These are phyloP conservation scores for Typha latifolia DNA, from an alignment of 176 grass and related monocot genomes.

Conservation along the genomic window DNA sequence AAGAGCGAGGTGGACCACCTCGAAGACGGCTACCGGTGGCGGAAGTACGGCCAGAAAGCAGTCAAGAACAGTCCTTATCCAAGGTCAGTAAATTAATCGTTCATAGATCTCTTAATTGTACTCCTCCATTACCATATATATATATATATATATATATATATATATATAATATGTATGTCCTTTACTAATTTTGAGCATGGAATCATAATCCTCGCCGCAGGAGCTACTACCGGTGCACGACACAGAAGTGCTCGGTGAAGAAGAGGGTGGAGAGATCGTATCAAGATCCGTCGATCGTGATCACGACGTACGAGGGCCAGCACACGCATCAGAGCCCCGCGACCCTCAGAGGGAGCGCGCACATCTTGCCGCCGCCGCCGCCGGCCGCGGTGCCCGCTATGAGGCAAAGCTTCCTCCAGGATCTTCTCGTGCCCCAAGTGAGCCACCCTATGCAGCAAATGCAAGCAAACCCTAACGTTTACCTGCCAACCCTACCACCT, in stretches of 20 bases:
- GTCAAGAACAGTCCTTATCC: slow-evolving; percentile 98
- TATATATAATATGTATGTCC: background rate
- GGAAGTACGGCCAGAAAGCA: slow-evolving; percentile 98
- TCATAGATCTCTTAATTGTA: background rate
- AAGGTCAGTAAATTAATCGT: slow-evolving; percentile 32
- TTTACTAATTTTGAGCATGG: background rate
- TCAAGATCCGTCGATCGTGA: slow-evolving; percentile 66
- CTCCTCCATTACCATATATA: background rate
- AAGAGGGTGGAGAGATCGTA: slow-evolving; percentile 92
- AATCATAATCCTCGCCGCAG: slow-evolving; percentile 21
- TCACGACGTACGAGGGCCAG: slow-evolving; percentile 95
- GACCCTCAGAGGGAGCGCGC: slow-evolving; percentile 58
- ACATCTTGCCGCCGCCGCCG: slow-evolving; percentile 47
- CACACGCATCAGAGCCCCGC: slow-evolving; percentile 74
- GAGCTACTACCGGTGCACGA: slow-evolving; percentile 98
- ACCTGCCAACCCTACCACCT: background rate
- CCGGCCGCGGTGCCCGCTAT: background rate
- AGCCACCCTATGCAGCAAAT: background rate
- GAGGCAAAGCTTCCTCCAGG: background rate
- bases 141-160: background rate
- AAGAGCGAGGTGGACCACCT: slow-evolving; percentile 98
- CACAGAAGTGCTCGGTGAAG: slow-evolving; percentile 92
- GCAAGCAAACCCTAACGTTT: slow-evolving; percentile 22
- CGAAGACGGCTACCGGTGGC: slow-evolving; percentile 94
- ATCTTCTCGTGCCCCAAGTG: slow-evolving; percentile 1